Evolutionary conservation across 176 grass and related monocot species (phyloP), one percentile per base, ranked within the genome.

Genomic region (Aegilops umbellulata): DNA sequence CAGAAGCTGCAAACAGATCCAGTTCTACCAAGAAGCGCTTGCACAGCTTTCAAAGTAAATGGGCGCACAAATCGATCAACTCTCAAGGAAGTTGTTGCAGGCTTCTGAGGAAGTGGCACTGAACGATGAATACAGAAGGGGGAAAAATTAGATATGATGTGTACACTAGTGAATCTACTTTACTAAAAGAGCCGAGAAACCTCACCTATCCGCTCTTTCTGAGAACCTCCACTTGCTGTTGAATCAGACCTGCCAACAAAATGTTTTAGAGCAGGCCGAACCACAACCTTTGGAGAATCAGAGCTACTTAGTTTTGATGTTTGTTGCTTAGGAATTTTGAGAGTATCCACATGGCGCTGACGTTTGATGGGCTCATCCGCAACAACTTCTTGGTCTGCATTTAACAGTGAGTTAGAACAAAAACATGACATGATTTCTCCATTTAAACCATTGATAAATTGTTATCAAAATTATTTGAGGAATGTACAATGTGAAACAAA

Each of bases 31-130:
- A 97, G 92, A 87, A 97, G 80, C 65, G 87, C 88, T 76, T 97
- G 92, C 49, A 90, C 94, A 75, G 94, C 92, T 92, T 94, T 97
- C 83, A 97, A 75, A 87, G 94, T 97, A 61, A 97, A 97, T 6
- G 94, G 94, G 4, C 90, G 94, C 70, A 97, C 77, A 44, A 97
- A 97, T 38, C 30, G 82, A 74, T 97, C 88, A 62, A 97, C 92
- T 87, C 88, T 87, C 72, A 97, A 83, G 76, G 94, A 94, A 85
- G 86, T 97, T 57, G 94, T 97, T 55, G 90, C 80, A 73, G 85
- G 83, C 68, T 89, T 94, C 61, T 92, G 88, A 63, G 94, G 24
- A 23, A 84, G 83, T 83, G 92, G 92, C 60, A 97, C 92, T 97
- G 91, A 58, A 91, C 69, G 44, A 69, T 44, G 78, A 77, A 78